Evolutionary conservation across 164 flowering plant genomes (phyloP).

Genomic region (Macadamia tetraphylla): DNA sequence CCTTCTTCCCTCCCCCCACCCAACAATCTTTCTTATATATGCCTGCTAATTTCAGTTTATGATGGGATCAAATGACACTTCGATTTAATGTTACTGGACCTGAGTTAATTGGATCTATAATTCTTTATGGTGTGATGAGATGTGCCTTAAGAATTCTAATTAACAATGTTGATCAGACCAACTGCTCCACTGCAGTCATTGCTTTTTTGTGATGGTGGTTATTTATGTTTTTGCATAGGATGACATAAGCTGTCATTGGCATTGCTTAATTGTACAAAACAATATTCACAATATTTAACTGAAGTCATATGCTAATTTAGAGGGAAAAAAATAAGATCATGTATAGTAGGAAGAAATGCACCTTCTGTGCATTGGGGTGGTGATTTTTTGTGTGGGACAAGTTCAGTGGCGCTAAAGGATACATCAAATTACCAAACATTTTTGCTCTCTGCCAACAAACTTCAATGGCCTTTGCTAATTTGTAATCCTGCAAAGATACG

Average conservation of each 20-base stretch:
- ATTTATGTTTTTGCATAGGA: background rate
- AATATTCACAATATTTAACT: background rate
- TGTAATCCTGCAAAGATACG: background rate
- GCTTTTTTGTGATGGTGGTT: background rate
- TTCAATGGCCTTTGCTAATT: background rate
- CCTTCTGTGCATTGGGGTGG: background rate
- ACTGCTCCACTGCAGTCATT: background rate
- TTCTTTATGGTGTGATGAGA: background rate
- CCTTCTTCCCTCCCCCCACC: too few species aligned
- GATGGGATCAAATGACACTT: too few species aligned
- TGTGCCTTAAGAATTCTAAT: background rate
- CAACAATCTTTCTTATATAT: too few species aligned
- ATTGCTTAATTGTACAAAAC: background rate
- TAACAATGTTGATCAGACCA: background rate
- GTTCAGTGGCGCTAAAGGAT: background rate
- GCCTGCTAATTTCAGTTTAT: too few species aligned
- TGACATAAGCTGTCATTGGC: too few species aligned
- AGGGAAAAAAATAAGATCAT: background rate
- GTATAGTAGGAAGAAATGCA: background rate
- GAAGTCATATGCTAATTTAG: too few species aligned
- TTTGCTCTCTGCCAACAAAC: background rate
- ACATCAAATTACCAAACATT: background rate
- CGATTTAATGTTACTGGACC: too few species aligned
- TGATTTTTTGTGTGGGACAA: background rate
- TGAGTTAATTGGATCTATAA: background rate